phyloP scores from a whole-genome alignment of 768 basidiomycete species.

The Hygrophorus pudorinus region DNA sequence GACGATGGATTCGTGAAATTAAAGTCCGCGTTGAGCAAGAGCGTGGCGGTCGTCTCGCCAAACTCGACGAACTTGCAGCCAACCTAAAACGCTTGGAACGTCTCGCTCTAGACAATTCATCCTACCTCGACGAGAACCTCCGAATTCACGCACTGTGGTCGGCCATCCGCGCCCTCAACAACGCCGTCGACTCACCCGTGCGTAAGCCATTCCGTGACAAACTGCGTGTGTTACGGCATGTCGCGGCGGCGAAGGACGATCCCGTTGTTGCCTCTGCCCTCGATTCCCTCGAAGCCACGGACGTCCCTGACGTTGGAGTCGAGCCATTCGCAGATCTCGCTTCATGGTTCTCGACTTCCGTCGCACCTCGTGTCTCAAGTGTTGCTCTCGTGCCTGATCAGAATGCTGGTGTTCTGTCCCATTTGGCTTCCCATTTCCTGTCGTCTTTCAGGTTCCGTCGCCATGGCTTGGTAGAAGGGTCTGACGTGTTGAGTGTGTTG shows the following conservation, averaged over 20 bases:
- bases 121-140: conserved; percentile 88
- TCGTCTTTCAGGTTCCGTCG: conserved; percentile 72
- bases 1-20: conserved; percentile 93
- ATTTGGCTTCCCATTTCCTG: conserved; percentile 71
- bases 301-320: conserved; percentile 70
- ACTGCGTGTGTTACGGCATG: conserved; percentile 70
- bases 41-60: conserved; percentile 89
- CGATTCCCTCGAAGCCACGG: conserved; percentile 57
- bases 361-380: conserved; percentile 73
- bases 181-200: conserved; percentile 51
- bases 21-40: conserved; percentile 95
- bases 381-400: conserved; percentile 92
- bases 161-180: conserved; percentile 71
- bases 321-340: conserved; percentile 86
- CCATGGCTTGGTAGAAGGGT: conserved; percentile 68
- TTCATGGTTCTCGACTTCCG: conserved; percentile 81
- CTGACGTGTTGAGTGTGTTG: conserved; percentile 80
- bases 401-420: conserved; percentile 80
- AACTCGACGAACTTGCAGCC: conserved; percentile 86
- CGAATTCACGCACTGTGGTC: conserved; percentile 90
- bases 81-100: conserved; percentile 87
- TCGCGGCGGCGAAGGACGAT: conserved; percentile 64
- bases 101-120: conserved; percentile 83
- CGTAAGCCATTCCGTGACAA: conserved; percentile 86
- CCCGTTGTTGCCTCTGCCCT: conserved; percentile 55